Conservation (phyloP, 768 basidiomycete genomes). For the Suillus brevipes region DNA sequence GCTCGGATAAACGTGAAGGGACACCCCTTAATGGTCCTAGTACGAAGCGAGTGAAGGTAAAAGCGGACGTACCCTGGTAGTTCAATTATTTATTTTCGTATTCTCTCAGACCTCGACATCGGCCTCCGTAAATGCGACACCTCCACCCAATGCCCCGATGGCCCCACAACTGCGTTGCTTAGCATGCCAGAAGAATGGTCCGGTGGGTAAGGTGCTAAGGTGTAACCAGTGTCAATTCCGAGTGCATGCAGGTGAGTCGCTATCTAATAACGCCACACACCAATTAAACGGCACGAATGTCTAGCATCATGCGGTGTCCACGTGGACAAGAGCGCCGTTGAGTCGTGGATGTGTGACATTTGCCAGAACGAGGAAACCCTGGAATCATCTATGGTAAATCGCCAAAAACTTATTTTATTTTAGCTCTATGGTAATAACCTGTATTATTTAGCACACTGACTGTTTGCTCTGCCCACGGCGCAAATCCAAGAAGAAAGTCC, state of each 20-base stretch:
- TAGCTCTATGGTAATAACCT: constrained; percentile 6
- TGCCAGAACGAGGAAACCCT: constrained; percentile 81
- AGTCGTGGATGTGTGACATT: constrained; percentile 84
- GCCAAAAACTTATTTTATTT: not conserved
- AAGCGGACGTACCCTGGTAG: not conserved
- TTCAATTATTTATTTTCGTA: constrained; percentile 4
- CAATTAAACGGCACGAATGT: constrained; percentile 11
- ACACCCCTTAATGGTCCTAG: constrained; percentile 49
- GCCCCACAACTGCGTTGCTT: constrained; percentile 70
- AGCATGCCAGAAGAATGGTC: constrained; percentile 74
- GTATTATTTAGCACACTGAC: constrained; percentile 59
- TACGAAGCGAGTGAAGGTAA: constrained; percentile 68
- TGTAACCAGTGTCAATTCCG: constrained; percentile 80
- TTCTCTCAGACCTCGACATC: constrained; percentile 20
- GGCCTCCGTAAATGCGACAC: constrained; percentile 52
- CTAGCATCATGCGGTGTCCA: constrained; percentile 69
- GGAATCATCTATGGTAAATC: constrained; percentile 74
- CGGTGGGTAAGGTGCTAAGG: constrained; percentile 73
- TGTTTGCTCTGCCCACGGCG: constrained; percentile 81
- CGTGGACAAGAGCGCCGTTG: constrained; percentile 60
- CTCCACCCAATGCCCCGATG: constrained; percentile 56
- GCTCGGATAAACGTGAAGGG: constrained; percentile 60
- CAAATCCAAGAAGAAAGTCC: constrained; percentile 37
- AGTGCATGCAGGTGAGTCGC: constrained; percentile 67
- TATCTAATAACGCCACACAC: not conserved